Conservation (phyloP, 2,329 filamentous ascomycete genomes). For the Colletotrichum sp. region DNA sequence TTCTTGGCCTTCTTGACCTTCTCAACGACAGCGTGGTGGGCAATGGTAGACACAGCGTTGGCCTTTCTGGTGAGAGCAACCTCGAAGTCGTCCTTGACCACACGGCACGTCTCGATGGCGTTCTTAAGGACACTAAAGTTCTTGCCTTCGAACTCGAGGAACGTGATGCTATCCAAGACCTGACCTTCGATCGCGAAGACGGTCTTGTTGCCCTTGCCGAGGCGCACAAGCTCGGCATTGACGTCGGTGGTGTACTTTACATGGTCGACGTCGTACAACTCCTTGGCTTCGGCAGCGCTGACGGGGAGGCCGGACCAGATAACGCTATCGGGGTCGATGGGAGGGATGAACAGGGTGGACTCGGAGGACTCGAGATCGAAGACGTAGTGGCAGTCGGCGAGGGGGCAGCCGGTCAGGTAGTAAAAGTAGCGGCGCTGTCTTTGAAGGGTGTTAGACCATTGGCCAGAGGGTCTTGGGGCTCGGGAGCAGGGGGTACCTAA, state of each 20-base stretch:
- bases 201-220: conserved; percentile 50
- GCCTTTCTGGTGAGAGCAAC: conserved; percentile 75
- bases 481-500: conserved; percentile 61
- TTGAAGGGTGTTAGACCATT: conserved; percentile 12
- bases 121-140: conserved; percentile 57
- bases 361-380: conserved; percentile 79
- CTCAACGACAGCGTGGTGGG: conserved; percentile 68
- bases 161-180: conserved; percentile 73
- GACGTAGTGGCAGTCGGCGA: conserved; percentile 80
- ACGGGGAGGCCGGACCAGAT: conserved; percentile 93
- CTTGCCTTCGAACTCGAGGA: conserved; percentile 60
- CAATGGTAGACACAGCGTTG: conserved; percentile 72
- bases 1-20: conserved; percentile 69
- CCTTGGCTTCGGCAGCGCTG: conserved; percentile 74
- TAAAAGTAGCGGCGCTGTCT: conserved; percentile 93
- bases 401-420: conserved; percentile 85
- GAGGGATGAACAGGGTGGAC: conserved; percentile 89
- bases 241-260: conserved; percentile 77
- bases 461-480: background rate
- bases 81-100: conserved; percentile 78
- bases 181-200: conserved; percentile 82
- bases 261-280: conserved; percentile 81
- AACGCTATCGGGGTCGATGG: conserved; percentile 84
- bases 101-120: conserved; percentile 72
- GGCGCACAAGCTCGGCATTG: conserved; percentile 70